Evolutionary conservation across 148 eudicot genomes (phyloP).

Genomic region (Beta vulgaris): DNA sequence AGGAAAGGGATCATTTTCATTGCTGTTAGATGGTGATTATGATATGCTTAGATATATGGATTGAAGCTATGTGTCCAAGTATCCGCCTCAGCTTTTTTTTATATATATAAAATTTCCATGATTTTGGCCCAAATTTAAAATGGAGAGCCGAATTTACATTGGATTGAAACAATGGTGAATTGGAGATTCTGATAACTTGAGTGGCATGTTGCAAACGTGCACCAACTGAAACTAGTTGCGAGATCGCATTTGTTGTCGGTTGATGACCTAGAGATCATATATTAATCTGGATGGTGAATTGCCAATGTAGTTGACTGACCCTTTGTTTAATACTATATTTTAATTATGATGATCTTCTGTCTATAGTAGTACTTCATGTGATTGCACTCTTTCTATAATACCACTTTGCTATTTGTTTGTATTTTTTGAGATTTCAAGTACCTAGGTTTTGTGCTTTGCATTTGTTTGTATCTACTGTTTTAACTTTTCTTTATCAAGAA

Average conservation of each 20-base stretch:
- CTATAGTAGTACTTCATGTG: not conserved
- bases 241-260: not conserved
- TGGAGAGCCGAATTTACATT: no score
- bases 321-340: not conserved
- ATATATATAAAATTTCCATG: no score
- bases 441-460: not conserved
- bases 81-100: no score
- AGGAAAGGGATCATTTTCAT: not conserved
- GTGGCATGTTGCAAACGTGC: not conserved
- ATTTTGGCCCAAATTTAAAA: no score
- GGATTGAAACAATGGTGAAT: not conserved
- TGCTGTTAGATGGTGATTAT: not conserved
- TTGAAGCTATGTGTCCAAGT: no score
- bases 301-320: not conserved
- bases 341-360: not conserved
- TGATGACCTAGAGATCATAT: not conserved
- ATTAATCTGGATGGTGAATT: conserved; percentile 8
- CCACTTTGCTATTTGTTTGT: not conserved
- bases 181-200: not conserved
- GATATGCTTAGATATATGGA: not conserved
- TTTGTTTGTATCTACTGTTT: not conserved
- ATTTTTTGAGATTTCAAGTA: conserved; percentile 2
- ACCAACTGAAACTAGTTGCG: not conserved
- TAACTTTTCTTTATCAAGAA: not conserved
- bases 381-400: not conserved